Conservation (phyloP, 139 green algal species). For the Chlamydomonas sp. region DNA sequence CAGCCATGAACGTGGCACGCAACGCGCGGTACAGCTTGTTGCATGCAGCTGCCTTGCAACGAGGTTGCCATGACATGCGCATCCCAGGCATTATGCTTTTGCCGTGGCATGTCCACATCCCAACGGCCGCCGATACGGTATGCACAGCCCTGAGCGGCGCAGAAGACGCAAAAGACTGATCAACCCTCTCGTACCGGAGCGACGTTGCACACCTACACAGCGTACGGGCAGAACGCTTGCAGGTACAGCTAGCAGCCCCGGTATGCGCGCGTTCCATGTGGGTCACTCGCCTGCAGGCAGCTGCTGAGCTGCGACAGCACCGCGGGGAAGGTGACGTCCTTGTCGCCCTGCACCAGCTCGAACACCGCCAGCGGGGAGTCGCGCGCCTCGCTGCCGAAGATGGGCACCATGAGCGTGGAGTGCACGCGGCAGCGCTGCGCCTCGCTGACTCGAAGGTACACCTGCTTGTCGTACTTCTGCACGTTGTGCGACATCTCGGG, state of each 20-base stretch:
- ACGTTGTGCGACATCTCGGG: constrained; percentile 86
- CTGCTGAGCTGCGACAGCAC: constrained; percentile 61
- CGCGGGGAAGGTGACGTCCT: constrained; percentile 69
- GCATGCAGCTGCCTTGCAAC: too few relatives aligned
- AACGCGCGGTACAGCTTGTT: not conserved
- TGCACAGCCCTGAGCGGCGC: too few relatives aligned
- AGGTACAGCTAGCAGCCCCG: too few relatives aligned
- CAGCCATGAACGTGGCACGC: not conserved
- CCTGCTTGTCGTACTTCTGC: constrained; percentile 81
- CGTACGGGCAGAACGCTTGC: not conserved
- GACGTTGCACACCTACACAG: not conserved
- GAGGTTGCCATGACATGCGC: too few relatives aligned
- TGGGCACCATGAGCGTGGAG: constrained; percentile 63
- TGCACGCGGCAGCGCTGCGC: constrained; percentile 84
- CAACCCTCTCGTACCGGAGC: not conserved
- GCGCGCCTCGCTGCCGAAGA: constrained; percentile 32
- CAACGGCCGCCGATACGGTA: too few relatives aligned
- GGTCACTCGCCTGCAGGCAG: constrained; percentile 53
- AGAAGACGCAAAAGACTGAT: too few relatives aligned
- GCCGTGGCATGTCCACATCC: too few relatives aligned
- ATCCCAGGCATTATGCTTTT: too few relatives aligned
- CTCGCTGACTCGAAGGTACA: constrained; percentile 83
- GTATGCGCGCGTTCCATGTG: not conserved
- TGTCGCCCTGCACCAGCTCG: constrained; percentile 79
- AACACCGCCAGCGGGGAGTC: constrained; percentile 76